Conservation (phyloP, 2,329 filamentous ascomycete genomes). For the Cercospora berteroae region DNA sequence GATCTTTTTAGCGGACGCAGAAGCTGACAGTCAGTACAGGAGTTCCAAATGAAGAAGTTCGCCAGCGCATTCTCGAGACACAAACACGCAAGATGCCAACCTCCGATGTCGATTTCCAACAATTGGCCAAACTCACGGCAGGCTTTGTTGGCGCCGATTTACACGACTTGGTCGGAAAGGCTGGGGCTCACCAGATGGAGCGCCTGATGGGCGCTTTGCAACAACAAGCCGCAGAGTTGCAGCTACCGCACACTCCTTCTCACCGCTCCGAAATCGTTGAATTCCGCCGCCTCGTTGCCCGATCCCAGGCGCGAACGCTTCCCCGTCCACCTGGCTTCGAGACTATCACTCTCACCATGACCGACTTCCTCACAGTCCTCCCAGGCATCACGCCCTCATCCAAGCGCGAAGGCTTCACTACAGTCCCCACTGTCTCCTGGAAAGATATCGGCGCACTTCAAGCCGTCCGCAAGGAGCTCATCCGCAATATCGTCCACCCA, state of each 20-base stretch:
- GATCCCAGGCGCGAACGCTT: conserved; percentile 46
- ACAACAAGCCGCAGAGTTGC: conserved; percentile 30
- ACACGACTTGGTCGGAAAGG: conserved; percentile 66
- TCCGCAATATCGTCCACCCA: conserved; percentile 82
- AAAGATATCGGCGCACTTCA: conserved; percentile 82
- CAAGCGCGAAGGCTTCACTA: conserved; percentile 91
- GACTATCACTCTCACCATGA: conserved; percentile 58
- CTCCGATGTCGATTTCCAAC: conserved; percentile 68
- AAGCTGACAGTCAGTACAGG: conserved; percentile 35
- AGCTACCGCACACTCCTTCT: conserved; percentile 32
- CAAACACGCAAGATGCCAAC: conserved; percentile 65
- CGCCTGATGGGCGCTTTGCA: conserved; percentile 56
- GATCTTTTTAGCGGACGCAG: background rate
- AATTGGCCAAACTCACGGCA: conserved; percentile 78
- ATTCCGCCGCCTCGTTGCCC: conserved; percentile 43
- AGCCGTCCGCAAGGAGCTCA: conserved; percentile 75
- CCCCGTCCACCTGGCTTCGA: conserved; percentile 55
- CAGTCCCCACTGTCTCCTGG: conserved; percentile 92
- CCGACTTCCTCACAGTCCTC: conserved; percentile 72
- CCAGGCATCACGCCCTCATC: conserved; percentile 74
- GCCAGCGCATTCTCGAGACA: conserved; percentile 74
- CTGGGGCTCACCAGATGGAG: conserved; percentile 63
- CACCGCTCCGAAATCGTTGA: conserved; percentile 43
- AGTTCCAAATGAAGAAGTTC: conserved; percentile 72
- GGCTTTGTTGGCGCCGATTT: conserved; percentile 93